Evolutionary conservation across 345 rosid species (phyloP).

Genomic region (Jatropha curcas): DNA sequence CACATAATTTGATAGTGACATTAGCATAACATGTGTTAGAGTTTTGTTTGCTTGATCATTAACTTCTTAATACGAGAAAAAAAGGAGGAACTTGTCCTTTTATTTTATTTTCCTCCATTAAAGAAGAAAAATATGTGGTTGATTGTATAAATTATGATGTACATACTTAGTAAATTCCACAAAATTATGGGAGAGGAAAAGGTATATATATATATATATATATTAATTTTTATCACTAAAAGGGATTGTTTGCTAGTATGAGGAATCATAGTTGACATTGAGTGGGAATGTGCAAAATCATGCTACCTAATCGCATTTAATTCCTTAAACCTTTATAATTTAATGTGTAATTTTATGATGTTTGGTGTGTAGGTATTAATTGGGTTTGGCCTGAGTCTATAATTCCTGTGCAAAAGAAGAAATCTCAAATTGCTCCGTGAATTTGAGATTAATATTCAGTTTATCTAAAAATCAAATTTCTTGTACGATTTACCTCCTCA

Average conservation of each 20-base stretch:
- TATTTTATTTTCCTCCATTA: background rate
- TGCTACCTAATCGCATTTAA: slow-evolving; percentile 1
- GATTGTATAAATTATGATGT: background rate
- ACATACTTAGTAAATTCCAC: background rate
- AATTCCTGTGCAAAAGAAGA: background rate
- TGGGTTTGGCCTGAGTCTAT: background rate
- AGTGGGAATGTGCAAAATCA: background rate
- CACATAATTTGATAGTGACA: background rate
- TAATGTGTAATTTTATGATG: background rate
- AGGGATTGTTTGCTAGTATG: background rate
- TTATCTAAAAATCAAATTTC: too few relatives aligned
- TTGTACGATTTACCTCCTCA: too few relatives aligned
- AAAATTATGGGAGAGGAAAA: background rate
- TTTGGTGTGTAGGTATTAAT: too few relatives aligned
- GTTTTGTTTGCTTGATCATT: background rate
- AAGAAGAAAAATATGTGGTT: too few relatives aligned
- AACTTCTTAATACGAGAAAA: background rate
- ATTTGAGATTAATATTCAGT: too few relatives aligned
- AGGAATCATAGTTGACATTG: background rate
- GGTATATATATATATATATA: too few relatives aligned
- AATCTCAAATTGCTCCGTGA: too few relatives aligned
- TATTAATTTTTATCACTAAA: background rate
- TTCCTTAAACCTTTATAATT: background rate
- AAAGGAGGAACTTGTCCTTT: background rate
- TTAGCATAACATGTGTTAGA: background rate